Evolutionary conservation across 2,329 filamentous ascomycete species (phyloP).

Genomic region (Bretziella fagacearum): DNA sequence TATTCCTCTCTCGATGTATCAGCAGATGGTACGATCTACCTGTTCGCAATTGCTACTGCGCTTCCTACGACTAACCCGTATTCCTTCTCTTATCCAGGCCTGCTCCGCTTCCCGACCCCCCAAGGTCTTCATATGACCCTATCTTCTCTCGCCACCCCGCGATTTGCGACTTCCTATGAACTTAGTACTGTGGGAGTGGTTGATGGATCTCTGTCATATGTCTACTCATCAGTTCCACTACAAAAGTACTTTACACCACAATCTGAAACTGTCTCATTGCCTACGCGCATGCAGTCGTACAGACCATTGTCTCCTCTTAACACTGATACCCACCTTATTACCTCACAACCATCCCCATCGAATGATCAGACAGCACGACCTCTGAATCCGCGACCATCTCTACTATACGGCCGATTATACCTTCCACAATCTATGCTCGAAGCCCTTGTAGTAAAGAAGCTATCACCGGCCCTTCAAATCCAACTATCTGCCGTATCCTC

Average conservation of each 20-base stretch:
- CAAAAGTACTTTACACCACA: conserved; percentile 44
- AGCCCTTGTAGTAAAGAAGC: conserved; percentile 62
- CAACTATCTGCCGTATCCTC: conserved; percentile 67
- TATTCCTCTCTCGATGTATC: conserved; percentile 77
- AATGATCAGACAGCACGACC: conserved; percentile 16
- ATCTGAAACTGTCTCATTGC: conserved; percentile 60
- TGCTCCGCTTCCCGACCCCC: conserved; percentile 79
- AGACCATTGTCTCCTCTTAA: conserved; percentile 43
- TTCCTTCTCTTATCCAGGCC: conserved; percentile 32
- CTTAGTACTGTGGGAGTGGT: conserved; percentile 80
- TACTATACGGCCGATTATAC: conserved; percentile 65
- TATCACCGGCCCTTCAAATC: conserved; percentile 62
- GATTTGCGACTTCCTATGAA: conserved; percentile 89
- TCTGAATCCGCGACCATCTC: conserved; percentile 30
- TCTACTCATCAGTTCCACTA: conserved; percentile 78
- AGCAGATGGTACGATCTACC: conserved; percentile 44
- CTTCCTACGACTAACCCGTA: neutral
- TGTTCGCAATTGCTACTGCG: conserved; percentile 14
- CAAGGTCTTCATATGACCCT: conserved; percentile 70
- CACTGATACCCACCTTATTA: conserved; percentile 10
- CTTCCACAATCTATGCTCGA: conserved; percentile 74
- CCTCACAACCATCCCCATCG: neutral
- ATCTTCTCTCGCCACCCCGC: conserved; percentile 77
- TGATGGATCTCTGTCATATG: conserved; percentile 91
- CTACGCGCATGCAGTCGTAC: conserved; percentile 66